These are phyloP conservation scores for Aspergillus ibericus DNA, from an alignment of 2,329 filamentous ascomycete species.

Conservation along the genomic window DNA sequence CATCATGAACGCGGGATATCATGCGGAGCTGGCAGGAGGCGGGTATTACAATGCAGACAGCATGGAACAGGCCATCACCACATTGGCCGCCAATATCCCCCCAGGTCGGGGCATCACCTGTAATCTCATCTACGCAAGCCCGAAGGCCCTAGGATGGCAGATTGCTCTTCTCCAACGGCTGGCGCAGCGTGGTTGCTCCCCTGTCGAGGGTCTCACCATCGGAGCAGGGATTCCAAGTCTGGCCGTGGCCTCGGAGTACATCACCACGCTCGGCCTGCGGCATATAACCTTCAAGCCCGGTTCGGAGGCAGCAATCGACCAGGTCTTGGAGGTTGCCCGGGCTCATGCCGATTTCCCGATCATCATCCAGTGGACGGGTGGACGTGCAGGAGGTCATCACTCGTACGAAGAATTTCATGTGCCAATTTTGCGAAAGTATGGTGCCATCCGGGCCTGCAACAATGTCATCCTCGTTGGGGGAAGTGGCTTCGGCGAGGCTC, in stretches of 20 bases:
- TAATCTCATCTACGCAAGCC: constrained; percentile 10
- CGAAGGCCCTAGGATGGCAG: constrained; percentile 2
- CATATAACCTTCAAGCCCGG: background rate
- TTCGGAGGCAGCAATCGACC: background rate
- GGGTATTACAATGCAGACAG: background rate
- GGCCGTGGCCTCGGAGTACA: background rate
- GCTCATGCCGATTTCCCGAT: background rate
- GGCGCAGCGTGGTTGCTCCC: background rate
- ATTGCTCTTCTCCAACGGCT: background rate
- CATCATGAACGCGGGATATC: constrained; percentile 7
- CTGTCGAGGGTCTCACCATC: background rate
- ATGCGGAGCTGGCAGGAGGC: constrained; percentile 8
- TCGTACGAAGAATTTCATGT: constrained; percentile 1
- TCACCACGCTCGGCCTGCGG: background rate
- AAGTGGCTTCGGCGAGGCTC: background rate
- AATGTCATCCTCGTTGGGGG: background rate
- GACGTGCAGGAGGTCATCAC: background rate
- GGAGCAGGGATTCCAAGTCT: background rate
- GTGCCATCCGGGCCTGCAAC: background rate
- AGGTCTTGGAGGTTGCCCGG: background rate
- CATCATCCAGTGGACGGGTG: background rate
- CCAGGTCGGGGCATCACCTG: constrained; percentile 6
- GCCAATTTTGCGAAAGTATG: background rate
- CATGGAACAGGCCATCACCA: background rate
- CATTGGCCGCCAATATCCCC: background rate